Evolutionary conservation across 805 yeast genomes (phyloP), one percentile per base, ranked within the genome.

Genomic region (Candida silvatica): DNA sequence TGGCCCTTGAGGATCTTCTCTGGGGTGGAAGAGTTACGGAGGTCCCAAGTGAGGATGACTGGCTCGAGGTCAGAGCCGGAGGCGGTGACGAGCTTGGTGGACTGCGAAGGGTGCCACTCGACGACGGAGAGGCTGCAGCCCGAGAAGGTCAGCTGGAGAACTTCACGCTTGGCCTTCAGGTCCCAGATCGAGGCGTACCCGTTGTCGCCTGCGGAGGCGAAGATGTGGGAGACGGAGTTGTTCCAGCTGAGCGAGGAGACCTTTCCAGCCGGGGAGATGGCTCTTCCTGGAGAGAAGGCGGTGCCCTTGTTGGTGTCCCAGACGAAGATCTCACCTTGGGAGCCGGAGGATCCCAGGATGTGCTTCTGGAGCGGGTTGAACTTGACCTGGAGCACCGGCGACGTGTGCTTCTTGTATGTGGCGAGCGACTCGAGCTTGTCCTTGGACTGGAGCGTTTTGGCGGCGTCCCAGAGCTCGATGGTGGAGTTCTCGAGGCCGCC

Each of bases 121-220:
- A 92, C 94, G 40, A 73, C 71, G 24, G 94, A 76, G 34, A 90
- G 69, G 37, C 79, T 80, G 17, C 87, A 80, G 6, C 80, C 76
- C 17, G 77, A 64, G 57, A 85, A 84, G 37, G 77, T 71, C 54
- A 92, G 68, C 56, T 86, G 95, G 41, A 92, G 64, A 17, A 90
- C 95, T 60, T 90, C 97, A 51, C 85, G 74, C 54, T 79, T 80
- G 27, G 87, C 77, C 51, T 82, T 83, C 45, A 88, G 66, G 60
- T 92, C 97, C 97, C 97, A 92, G 45, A 92, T 79, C 1, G 96
- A 80, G 3, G 96, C 79, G 55, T 75, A 82, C 12, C 94, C 94
- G 12, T 85, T 72, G 47, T 77, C 73, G 32, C 95, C 86, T 9
- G 95, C 94, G 35, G 85, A 69, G 15, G 97, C 97, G 57, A 92